phyloP scores from a whole-genome alignment of 768 basidiomycete species.

The Mycena floridula region DNA sequence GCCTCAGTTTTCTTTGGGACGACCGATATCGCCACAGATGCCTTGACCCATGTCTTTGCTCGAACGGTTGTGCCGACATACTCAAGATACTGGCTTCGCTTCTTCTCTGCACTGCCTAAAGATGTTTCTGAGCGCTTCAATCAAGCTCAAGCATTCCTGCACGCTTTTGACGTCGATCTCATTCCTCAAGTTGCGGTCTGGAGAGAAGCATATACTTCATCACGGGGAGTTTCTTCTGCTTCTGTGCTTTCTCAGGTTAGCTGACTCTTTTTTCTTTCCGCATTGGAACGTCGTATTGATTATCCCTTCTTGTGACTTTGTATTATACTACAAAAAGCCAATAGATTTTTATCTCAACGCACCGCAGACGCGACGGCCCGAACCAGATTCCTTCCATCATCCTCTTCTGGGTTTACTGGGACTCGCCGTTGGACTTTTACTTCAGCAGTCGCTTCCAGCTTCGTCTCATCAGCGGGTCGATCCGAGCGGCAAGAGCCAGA shows the following conservation, averaged over 20 bases:
- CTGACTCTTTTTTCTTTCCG: constrained; percentile 13
- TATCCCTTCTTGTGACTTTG: constrained; percentile 17
- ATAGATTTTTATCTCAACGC: constrained; percentile 41
- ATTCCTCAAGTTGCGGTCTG: constrained; percentile 1
- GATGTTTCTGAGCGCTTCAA: neutral
- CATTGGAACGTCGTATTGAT: constrained; percentile 11
- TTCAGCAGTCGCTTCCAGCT: too few species aligned
- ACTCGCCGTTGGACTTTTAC: constrained; percentile 31
- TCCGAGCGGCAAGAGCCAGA: neutral
- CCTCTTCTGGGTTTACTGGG: constrained; percentile 35
- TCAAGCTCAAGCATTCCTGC: neutral
- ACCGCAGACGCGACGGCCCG: constrained; percentile 13
- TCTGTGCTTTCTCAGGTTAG: constrained; percentile 40
- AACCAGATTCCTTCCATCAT: constrained; percentile 20
- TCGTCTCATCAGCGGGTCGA: too few species aligned
- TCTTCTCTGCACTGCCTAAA: neutral
- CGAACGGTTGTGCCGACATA: constrained; percentile 27
- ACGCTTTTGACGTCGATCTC: constrained; percentile 9
- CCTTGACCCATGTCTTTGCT: constrained; percentile 30
- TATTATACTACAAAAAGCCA: constrained; percentile 31
- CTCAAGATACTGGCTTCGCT: constrained; percentile 9
- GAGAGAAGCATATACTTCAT: constrained; percentile 14
- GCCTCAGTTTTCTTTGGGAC: constrained; percentile 27
- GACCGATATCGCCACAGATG: constrained; percentile 10
- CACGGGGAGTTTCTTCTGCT: constrained; percentile 26